These are phyloP conservation scores for Agarophyton chilense DNA, from an alignment of 23 red algal genomes.

Conservation along the genomic window DNA sequence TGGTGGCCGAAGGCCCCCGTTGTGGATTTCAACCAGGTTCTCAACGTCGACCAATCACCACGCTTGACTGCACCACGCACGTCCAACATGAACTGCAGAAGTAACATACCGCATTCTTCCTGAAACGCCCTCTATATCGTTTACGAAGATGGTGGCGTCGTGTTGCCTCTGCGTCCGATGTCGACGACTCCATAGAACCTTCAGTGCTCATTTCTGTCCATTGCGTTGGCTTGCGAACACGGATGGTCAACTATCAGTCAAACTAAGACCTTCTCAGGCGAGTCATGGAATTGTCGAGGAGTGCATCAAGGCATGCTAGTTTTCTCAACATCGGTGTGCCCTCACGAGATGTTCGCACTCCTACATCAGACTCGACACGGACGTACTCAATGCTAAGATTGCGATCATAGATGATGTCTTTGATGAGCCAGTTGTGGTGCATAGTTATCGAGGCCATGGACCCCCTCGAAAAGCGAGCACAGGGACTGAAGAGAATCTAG, in stretches of 20 bases:
- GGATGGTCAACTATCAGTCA: constrained; percentile 28
- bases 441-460: neutral
- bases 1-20: constrained; percentile 52
- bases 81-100: constrained; percentile 22
- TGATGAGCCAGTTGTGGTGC: constrained; percentile 42
- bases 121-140: constrained; percentile 39
- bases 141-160: constrained; percentile 45
- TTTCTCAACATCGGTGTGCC: constrained; percentile 9
- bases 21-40: constrained; percentile 26
- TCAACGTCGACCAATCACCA: constrained; percentile 24
- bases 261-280: neutral
- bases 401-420: constrained; percentile 54
- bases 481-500: neutral
- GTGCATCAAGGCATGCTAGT: neutral
- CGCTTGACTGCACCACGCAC: constrained; percentile 21
- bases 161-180: constrained; percentile 4
- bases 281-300: neutral
- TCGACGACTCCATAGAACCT: neutral
- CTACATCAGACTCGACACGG: neutral
- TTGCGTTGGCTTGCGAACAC: constrained; percentile 33
- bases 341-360: neutral
- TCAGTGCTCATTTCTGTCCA: constrained; percentile 35
- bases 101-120: constrained; percentile 39
- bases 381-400: constrained; percentile 23
- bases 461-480: neutral